Base-by-base conservation (phyloP, 352 stramenopile species). In the Hyaloperonospora brassicae region DNA sequence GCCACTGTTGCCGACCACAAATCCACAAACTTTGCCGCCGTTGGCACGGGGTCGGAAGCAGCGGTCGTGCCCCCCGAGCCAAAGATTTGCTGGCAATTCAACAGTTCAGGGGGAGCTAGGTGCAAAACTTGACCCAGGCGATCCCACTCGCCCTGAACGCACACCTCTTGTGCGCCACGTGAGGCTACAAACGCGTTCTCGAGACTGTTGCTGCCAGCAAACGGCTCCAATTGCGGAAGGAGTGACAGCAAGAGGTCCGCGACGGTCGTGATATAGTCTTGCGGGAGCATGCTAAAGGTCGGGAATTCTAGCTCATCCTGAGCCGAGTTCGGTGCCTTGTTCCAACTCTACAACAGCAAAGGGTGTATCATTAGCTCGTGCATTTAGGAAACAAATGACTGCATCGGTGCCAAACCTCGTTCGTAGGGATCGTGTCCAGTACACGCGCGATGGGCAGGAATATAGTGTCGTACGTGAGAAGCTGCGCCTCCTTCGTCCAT, bases 261-360 rank as follows among this genome's bases (percentile, higher is more conserved):
- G 14, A 90, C 79, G 38, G 70, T 66, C 8, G 83, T 93, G 55
- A 93, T 90, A 62, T 90, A 93, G 49, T 93, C 83, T 64, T 93
- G 80, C 10, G 83, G 83, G 13, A 93, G 61, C 51, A 72, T 79
- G 47, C 76, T 90, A 58, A 91, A 89, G 22, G 73, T 74, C 25
- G 80, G 84, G 34, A 93, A 8, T 34, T 34, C 27, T 8, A 34
- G 42, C 39, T 91, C 79, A 12, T 72, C 72, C 1, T 83, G 51
- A 11, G 55, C 49, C 11, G 59, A 64, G 35, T 84, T 67, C 11
- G 73, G 63, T 9, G 62, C 57, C 51, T 84, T 81, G 9, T 39
- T 55, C 76, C 76, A 89, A 55, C 57, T 75, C 73, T 86, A 52
- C 53, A 52, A 59, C 3, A 11, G 24, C 57, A 55, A 4, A 39